Base-by-base conservation (phyloP, 345 rosid species). In the Carallia brachiata region DNA sequence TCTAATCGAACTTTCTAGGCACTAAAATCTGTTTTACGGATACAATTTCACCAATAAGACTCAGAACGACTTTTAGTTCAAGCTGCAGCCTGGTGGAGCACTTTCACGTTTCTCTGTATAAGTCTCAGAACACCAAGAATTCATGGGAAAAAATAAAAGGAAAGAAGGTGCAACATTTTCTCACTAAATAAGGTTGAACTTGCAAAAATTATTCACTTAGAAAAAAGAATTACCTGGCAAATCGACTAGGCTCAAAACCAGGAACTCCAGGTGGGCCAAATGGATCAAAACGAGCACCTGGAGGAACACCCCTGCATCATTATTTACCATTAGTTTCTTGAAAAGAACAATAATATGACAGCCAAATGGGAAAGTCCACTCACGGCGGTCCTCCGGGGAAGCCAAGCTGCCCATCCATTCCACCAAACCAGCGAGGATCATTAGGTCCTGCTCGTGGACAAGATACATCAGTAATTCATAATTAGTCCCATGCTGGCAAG, bases 271-370 rank as follows among this genome's bases (percentile, higher is more conserved):
- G 96, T 0, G 98, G 99, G n/a, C 99, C 99, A 70, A 66, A 85
- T 4, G 99, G 97, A 80, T 94, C 97, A 75, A 88, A 91, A 62
- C 96, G 93, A 70, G 97, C 93, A 77, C 98, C 98, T 10, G 96
- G 97, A 71, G 93, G 97, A 61, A 79, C 74, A 57, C 88, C 88
- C 68, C 98, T 89, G 89, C 76, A 72, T 68, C 71, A 78, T 12
- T 13, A 44, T 44, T 1, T 5, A 23, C 53, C 17, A 63, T 70
- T 55, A 59, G 53, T 60, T 59, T 5, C 23, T 53, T 18, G 18
- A 10, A 18, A 4, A 4, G 2, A 23, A 36, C 67, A 13, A 62
- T 8, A 27, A 23, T 36, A 12, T 12, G 10, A 10, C 36, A 10
- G 23, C 36, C 61, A 62, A 4, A 18, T 36, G 48, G 61, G 7